Evolutionary conservation across 1,284 basidiomycete genomes (phyloP), one percentile per base, ranked within the genome.

Genomic region (Calocybe gambosa): DNA sequence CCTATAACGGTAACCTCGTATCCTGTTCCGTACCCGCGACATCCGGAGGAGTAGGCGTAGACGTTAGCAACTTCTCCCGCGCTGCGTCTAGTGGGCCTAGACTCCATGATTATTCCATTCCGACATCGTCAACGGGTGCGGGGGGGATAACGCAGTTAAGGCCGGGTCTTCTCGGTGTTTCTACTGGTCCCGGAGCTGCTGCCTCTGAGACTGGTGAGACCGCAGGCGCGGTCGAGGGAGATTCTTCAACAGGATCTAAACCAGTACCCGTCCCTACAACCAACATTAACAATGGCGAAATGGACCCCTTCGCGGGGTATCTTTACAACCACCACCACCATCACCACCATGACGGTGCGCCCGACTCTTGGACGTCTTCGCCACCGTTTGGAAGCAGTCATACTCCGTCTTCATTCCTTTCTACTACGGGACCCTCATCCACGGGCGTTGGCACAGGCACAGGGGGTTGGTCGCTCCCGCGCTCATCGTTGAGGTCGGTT

Each of bases 21-120:
- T 69, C 69, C 9, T 65, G 66, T 55, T 70, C 68, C 4, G 69
- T 69, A 5, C 68, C 68, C 2, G 55, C 57, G 18, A 49, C 33
- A 41, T 5, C 29, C 8, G 6, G 8, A 8, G 54, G 50, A n/a
- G 47, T n/a, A n/a, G n/a, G n/a, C n/a, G n/a, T n/a, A n/a, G n/a
- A n/a, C n/a, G n/a, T n/a, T n/a, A n/a, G n/a, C n/a, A n/a, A 50
- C 26, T 55, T 53, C 39, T 42, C 42, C 37, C 63, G 66, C 19
- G 58, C 71, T 2, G 60, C 63, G 0, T 72, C 71, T 12, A 60
- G 66, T 13, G 78, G 79, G 1, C 82, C 83, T 2, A 71, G 78
- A 31, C 63, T 86, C 58, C 80, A 85, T 52, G 77, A 85, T 58
- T 85, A 82, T 56, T 56, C 75, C 16, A 60, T 83, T 38, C 69